Evolutionary conservation across 1,139 yeast genomes (phyloP).

Genomic region (Oligophagozyma castellii): DNA sequence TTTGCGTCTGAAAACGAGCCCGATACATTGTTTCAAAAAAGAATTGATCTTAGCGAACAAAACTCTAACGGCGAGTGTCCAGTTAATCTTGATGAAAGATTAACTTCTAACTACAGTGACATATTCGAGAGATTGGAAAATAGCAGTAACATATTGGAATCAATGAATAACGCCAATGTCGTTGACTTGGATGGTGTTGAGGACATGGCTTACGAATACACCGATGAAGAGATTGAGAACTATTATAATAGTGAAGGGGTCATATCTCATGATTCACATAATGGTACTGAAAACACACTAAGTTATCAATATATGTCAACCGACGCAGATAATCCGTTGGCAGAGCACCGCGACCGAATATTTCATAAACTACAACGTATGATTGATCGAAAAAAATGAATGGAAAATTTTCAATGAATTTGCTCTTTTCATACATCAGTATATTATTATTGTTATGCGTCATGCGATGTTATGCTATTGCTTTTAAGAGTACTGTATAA

Average conservation of each 20-base stretch:
- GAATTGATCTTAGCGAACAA: slow-evolving; percentile 2
- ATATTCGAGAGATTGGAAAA: slow-evolving; percentile 25
- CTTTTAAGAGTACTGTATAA: too few relatives aligned
- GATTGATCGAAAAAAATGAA: slow-evolving; percentile 31
- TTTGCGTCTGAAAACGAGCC: slow-evolving; percentile 5
- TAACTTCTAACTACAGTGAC: slow-evolving; percentile 9
- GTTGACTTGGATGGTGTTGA: slow-evolving; percentile 17
- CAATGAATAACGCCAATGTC: slow-evolving; percentile 13
- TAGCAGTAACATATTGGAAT: slow-evolving; percentile 17
- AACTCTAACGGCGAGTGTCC: slow-evolving; percentile 1
- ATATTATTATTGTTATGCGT: too few relatives aligned
- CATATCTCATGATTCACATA: slow-evolving; percentile 19
- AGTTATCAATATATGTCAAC: slow-evolving; percentile 38
- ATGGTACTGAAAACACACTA: slow-evolving; percentile 16
- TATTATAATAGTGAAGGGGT: slow-evolving; percentile 24
- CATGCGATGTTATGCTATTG: too few relatives aligned
- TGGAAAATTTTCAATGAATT: not conserved
- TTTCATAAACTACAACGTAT: slow-evolving; percentile 42
- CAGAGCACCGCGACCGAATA: slow-evolving; percentile 48
- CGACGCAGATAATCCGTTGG: slow-evolving; percentile 47
- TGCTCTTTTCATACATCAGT: slow-evolving; percentile 28
- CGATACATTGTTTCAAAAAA: slow-evolving; percentile 1
- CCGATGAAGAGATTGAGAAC: slow-evolving; percentile 22
- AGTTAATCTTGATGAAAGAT: not conserved
- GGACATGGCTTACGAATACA: slow-evolving; percentile 9